These are phyloP conservation scores for Pholiota molesta DNA, from an alignment of 768 basidiomycete species.

Conservation along the genomic window DNA sequence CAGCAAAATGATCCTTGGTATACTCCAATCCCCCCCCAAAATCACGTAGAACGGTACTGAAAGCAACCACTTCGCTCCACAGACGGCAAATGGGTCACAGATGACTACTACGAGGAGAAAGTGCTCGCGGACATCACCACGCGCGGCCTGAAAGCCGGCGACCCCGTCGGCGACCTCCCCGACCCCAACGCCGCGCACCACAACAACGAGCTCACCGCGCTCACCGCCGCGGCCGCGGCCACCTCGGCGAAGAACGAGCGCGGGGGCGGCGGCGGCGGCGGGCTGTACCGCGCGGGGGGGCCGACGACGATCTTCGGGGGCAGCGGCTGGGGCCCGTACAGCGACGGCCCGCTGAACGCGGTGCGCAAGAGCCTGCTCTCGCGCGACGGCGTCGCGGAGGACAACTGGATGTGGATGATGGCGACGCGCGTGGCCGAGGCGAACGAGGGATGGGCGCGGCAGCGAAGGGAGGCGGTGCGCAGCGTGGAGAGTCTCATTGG, in stretches of 20 bases:
- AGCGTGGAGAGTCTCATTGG: constrained; percentile 47
- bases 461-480: constrained; percentile 56
- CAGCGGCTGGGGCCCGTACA: constrained; percentile 84
- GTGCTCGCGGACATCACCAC: constrained; percentile 73
- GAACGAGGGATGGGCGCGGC: constrained; percentile 64
- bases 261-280: constrained; percentile 53
- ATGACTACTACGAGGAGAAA: constrained; percentile 96
- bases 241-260: constrained; percentile 46
- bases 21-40: constrained; percentile 22
- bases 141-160: constrained; percentile 83
- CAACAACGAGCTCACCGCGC: constrained; percentile 44
- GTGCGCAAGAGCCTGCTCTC: constrained; percentile 80
- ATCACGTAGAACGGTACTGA: not conserved
- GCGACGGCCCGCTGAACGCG: constrained; percentile 83
- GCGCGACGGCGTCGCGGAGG: constrained; percentile 80
- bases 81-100: constrained; percentile 93
- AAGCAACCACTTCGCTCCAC: not conserved
- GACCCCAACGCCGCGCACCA: constrained; percentile 66
- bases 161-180: constrained; percentile 80
- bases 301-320: constrained; percentile 92
- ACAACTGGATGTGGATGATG: constrained; percentile 92
- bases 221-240: constrained; percentile 38
- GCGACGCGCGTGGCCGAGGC: constrained; percentile 67
- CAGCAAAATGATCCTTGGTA: constrained; percentile 85
- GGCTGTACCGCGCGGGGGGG: constrained; percentile 88